Percentiles rank a stretch among this genome's conserved stretches.
These are phyloP conservation scores for Monascus purpureus DNA, from an alignment of 495 filamentous ascomycete genomes.

Conservation along the genomic window DNA sequence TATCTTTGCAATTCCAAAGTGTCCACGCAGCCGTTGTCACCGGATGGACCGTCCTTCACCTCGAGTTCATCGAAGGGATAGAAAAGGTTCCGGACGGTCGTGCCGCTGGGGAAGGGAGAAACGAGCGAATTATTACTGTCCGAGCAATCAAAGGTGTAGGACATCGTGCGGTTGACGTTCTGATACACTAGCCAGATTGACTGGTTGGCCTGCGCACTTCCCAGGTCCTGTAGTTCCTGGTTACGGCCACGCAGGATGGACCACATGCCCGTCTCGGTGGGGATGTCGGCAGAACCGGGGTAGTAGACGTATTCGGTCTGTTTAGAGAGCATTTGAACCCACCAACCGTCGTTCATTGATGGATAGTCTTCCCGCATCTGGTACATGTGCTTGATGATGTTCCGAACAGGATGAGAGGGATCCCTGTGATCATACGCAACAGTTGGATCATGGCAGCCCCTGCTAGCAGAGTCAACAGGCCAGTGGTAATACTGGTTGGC, in stretches of 20 bases:
- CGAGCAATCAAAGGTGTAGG: conserved; percentile 47
- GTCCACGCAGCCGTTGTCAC: conserved; percentile 43
- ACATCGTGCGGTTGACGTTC: conserved; percentile 42
- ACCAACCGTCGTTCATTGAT: conserved; percentile 51
- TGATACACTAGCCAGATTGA: conserved; percentile 55
- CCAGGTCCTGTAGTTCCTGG: conserved; percentile 37
- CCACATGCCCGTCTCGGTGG: conserved; percentile 56
- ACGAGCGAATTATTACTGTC: conserved; percentile 35
- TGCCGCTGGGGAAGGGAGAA: conserved; percentile 41
- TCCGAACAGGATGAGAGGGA: conserved; percentile 50
- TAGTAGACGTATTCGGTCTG: conserved; percentile 38
- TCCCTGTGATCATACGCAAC: conserved; percentile 56
- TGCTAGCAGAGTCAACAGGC: conserved; percentile 39
- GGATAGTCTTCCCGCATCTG: conserved; percentile 44
- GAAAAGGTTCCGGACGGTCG: conserved; percentile 53
- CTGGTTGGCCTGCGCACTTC: conserved; percentile 30
- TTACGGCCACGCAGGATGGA: conserved; percentile 42
- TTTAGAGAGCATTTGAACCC: conserved; percentile 45
- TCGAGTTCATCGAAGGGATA: conserved; percentile 45
- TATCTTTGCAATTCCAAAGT: conserved; percentile 40
- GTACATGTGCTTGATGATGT: conserved; percentile 55
- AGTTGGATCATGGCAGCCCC: conserved; percentile 45
- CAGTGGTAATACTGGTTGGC: conserved; percentile 44
- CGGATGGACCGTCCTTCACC: conserved; percentile 24
- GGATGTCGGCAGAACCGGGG: conserved; percentile 36